These are phyloP conservation scores for Triglochin maritima DNA, from an alignment of 106 monocot species.

Conservation along the genomic window DNA sequence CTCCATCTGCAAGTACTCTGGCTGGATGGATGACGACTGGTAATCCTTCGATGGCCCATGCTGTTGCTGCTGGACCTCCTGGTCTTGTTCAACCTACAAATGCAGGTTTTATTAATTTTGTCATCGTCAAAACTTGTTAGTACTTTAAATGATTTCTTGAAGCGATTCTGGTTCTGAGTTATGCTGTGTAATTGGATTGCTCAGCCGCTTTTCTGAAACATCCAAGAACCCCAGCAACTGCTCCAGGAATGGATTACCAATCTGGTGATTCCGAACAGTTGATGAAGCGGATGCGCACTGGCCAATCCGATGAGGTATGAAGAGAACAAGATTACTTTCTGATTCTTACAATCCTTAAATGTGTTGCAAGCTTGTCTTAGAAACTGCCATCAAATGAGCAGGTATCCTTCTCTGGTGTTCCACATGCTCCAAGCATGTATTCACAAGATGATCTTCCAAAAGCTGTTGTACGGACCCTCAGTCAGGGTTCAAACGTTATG, in stretches of 20 bases:
- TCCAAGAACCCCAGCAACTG: slow-evolving; percentile 66
- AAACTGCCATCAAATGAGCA: slow-evolving; percentile 4
- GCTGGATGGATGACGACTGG: slow-evolving; percentile 96
- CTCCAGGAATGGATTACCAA: slow-evolving; percentile 86
- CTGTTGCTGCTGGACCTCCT: slow-evolving; percentile 71
- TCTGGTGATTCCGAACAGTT: slow-evolving; percentile 87
- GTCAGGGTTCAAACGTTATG: slow-evolving; percentile 94
- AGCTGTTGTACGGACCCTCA: slow-evolving; percentile 62
- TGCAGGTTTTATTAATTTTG: slow-evolving; percentile 30
- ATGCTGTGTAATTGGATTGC: neutral
- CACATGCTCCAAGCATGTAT: slow-evolving; percentile 58
- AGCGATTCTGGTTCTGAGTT: neutral
- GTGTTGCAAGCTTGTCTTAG: neutral
- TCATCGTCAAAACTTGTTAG: neutral
- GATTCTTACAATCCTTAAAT: neutral
- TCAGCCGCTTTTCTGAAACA: slow-evolving; percentile 89
- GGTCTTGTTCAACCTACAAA: slow-evolving; percentile 76
- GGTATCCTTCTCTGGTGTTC: slow-evolving; percentile 72
- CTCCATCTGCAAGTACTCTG: slow-evolving; percentile 70
- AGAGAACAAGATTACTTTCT: neutral
- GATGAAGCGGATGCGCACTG: slow-evolving; percentile 84
- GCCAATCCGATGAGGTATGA: slow-evolving; percentile 82
- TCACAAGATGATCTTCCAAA: slow-evolving; percentile 92
- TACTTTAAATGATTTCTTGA: neutral
- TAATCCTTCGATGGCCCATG: slow-evolving; percentile 68